Conservation (phyloP, 169 alveolate species). For the Prorocentrum cordatum region DNA sequence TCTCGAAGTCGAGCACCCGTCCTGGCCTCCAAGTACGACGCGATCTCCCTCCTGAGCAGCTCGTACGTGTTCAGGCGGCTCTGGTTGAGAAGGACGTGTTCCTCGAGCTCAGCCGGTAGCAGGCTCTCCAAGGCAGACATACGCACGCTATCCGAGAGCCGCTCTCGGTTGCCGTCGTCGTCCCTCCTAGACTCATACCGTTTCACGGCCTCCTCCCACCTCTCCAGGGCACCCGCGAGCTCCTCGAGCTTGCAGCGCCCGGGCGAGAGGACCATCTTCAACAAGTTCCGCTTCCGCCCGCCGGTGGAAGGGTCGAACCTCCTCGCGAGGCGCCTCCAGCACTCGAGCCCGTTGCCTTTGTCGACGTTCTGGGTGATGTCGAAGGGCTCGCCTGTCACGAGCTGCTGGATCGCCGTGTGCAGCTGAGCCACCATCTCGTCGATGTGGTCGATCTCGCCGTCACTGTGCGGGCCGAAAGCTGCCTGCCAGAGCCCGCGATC, state of each 20-base stretch:
- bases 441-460: too few relatives aligned
- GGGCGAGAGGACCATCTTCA: background rate
- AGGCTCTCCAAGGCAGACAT: background rate
- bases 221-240: background rate
- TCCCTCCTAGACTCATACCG: background rate
- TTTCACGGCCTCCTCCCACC: background rate
- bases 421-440: too few relatives aligned
- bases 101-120: background rate
- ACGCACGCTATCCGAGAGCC: background rate
- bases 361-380: background rate
- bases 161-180: background rate
- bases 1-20: too few relatives aligned
- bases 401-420: too few relatives aligned
- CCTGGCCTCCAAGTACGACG: background rate
- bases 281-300: background rate
- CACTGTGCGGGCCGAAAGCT: too few relatives aligned
- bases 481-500: too few relatives aligned
- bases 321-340: background rate
- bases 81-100: background rate
- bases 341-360: background rate
- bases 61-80: background rate
- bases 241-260: background rate
- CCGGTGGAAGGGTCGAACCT: slow-evolving; percentile 6
- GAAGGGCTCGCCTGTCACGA: too few relatives aligned
- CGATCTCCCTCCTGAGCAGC: background rate